A percentile compares a stretch with the other conserved stretches of the same genome.
phyloP scores from a whole-genome alignment of 352 stramenopile genomes.

The Pythium phragmiticola region DNA sequence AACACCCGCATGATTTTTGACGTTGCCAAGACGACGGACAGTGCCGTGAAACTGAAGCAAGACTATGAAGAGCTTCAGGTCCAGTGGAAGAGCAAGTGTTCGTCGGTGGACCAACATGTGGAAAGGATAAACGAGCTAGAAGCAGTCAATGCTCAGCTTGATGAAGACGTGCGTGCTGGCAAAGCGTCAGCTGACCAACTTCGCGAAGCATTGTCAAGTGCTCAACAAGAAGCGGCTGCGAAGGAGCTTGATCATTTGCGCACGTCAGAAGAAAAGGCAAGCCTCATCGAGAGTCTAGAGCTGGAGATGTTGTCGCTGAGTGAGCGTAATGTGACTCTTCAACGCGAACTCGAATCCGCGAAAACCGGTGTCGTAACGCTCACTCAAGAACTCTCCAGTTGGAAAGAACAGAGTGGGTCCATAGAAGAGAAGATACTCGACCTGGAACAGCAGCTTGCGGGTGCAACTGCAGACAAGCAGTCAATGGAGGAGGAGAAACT shows the following conservation, averaged over 20 bases:
- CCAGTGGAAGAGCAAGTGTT: conserved; percentile 42
- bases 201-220: conserved; percentile 1
- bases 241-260: conserved; percentile 14
- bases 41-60: conserved; percentile 56
- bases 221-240: not conserved
- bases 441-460: not conserved
- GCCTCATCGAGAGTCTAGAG: conserved; percentile 4
- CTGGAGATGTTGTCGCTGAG: conserved; percentile 1
- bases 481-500: not conserved
- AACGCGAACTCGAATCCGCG: conserved; percentile 8
- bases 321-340: not conserved
- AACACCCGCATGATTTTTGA: conserved; percentile 80
- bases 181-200: not conserved
- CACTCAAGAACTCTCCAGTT: not conserved
- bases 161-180: conserved; percentile 29
- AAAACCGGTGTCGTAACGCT: not conserved
- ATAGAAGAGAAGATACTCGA: not conserved
- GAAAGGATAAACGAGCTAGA: conserved; percentile 52
- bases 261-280: conserved; percentile 2
- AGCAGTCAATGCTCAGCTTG: conserved; percentile 43
- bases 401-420: not conserved
- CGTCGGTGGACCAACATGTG: conserved; percentile 27
- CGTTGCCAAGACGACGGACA: conserved; percentile 65
- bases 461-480: not conserved
- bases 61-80: conserved; percentile 40